phyloP scores from a whole-genome alignment of 805 yeast genomes.

The Candida anglica region DNA sequence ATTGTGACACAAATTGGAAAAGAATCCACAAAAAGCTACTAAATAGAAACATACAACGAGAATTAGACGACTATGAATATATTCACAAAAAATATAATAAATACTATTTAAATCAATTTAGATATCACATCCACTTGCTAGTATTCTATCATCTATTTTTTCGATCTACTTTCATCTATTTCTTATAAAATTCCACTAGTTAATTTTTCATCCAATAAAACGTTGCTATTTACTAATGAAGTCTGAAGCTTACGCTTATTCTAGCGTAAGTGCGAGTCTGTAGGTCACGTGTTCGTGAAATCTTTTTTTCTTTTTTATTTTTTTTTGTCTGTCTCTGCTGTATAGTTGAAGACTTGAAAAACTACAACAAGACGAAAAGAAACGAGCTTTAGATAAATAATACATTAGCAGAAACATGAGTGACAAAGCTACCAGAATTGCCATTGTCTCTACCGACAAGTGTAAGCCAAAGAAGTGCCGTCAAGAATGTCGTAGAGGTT shows the following conservation, averaged over 20 bases:
- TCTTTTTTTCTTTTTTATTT: not conserved
- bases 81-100: too few species aligned
- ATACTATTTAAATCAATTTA: too few species aligned
- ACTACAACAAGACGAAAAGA: not conserved
- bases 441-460: slow-evolving; percentile 89
- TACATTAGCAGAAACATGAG: slow-evolving; percentile 13
- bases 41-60: too few species aligned
- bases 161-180: too few species aligned
- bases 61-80: too few species aligned
- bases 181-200: too few species aligned
- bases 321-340: not conserved
- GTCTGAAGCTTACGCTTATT: not conserved
- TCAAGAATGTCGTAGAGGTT: slow-evolving; percentile 94
- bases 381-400: too few species aligned
- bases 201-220: not conserved
- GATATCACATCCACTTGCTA: too few species aligned
- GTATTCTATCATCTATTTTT: too few species aligned
- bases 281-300: not conserved
- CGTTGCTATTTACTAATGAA: not conserved
- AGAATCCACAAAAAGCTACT: too few species aligned
- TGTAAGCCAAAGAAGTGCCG: slow-evolving; percentile 98
- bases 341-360: not conserved
- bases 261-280: not conserved
- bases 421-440: slow-evolving; percentile 73
- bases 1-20: too few species aligned